Percentiles rank a stretch among this genome's conserved stretches.
Evolutionary conservation across 768 basidiomycete genomes (phyloP).

Genomic region (Gymnopilus dilepis): DNA sequence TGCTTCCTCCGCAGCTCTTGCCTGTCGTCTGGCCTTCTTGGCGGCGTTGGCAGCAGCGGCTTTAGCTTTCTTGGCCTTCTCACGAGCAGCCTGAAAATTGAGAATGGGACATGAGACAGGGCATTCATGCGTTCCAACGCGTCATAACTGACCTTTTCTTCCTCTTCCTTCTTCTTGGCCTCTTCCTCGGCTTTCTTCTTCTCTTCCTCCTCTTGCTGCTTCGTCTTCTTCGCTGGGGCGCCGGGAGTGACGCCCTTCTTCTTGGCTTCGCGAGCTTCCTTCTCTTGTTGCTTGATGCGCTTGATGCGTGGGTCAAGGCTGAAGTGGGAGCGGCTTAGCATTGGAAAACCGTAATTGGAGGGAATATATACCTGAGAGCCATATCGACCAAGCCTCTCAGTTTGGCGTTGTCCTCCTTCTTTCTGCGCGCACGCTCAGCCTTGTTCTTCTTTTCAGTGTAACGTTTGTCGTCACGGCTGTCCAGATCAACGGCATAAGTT

Average conservation of each 20-base stretch:
- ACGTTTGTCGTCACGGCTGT: conserved; percentile 97
- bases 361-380: conserved; percentile 55
- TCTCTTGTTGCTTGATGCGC: conserved; percentile 95
- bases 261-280: conserved; percentile 92
- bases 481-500: not conserved
- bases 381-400: conserved; percentile 87
- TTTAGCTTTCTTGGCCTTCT: conserved; percentile 85
- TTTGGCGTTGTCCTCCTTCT: conserved; percentile 96
- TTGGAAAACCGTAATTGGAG: too few species aligned
- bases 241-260: conserved; percentile 58
- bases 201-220: conserved; percentile 77
- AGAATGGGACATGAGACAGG: too few species aligned
- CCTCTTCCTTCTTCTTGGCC: conserved; percentile 81
- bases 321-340: not conserved
- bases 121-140: not conserved
- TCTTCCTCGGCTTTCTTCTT: conserved; percentile 74
- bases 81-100: conserved; percentile 54
- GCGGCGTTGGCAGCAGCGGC: conserved; percentile 87
- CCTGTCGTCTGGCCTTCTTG: conserved; percentile 82
- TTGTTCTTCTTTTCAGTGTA: conserved; percentile 99
- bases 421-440: conserved; percentile 90
- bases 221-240: conserved; percentile 64
- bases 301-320: conserved; percentile 93
- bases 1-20: conserved; percentile 53
- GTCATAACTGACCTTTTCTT: conserved; percentile 68